Evolutionary conservation across 768 basidiomycete species (phyloP).

Genomic region (Russula lepida): DNA sequence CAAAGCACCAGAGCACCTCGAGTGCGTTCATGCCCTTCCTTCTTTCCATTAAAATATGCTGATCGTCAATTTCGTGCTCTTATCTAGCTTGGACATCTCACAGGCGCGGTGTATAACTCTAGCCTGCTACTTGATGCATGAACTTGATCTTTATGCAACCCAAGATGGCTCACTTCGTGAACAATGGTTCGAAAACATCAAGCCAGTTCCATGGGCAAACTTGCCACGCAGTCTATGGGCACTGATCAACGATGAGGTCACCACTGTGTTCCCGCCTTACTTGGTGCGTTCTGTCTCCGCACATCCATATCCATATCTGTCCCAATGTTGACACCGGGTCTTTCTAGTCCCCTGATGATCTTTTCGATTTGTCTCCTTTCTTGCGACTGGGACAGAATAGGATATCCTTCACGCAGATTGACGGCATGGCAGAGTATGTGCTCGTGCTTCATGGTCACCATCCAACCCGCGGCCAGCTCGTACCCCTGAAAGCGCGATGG

Average conservation of each 20-base stretch:
- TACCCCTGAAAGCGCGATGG: constrained; percentile 2
- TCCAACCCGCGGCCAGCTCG: constrained; percentile 7
- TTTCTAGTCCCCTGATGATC: constrained; percentile 2
- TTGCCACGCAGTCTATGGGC: constrained; percentile 6
- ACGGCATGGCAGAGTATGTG: neutral
- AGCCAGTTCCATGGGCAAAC: constrained; percentile 12
- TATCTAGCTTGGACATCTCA: constrained; percentile 4
- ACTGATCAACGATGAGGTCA: neutral
- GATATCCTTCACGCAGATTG: constrained; percentile 4
- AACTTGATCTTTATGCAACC: constrained; percentile 1
- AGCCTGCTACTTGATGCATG: constrained; percentile 5
- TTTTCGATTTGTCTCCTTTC: constrained; percentile 10
- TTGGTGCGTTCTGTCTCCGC: neutral
- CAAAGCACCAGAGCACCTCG: neutral
- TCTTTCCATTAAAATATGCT: neutral
- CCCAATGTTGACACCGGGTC: neutral
- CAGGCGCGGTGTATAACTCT: constrained; percentile 6
- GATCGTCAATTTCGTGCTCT: neutral
- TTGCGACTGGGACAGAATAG: constrained; percentile 5
- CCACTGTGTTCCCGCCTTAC: constrained; percentile 1
- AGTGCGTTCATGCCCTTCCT: neutral
- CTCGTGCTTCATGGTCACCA: constrained; percentile 13
- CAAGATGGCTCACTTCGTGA: constrained; percentile 1
- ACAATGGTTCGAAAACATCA: constrained; percentile 15
- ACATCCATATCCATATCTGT: no score